Evolutionary conservation across 495 filamentous ascomycete genomes (phyloP).

Genomic region (Cercophora newfieldiana): DNA sequence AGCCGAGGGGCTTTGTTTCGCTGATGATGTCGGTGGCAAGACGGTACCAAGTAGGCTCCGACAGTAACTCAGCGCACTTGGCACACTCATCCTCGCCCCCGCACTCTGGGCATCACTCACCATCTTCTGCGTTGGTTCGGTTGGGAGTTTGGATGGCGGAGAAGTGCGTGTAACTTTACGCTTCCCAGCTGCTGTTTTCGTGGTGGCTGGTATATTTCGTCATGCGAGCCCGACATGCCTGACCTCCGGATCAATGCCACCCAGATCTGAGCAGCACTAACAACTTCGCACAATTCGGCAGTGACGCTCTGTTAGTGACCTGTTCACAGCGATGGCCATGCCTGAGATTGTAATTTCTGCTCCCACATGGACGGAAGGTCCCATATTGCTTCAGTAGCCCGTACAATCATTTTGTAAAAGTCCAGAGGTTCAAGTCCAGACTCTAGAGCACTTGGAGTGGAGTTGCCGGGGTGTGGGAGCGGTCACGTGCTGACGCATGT

Average conservation of each 20-base stretch:
- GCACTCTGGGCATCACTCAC: not conserved
- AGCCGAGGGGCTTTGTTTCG: not conserved
- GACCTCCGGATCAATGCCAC: not conserved
- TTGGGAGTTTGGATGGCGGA: not conserved
- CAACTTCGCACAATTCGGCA: not conserved
- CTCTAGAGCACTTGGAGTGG: too few species aligned
- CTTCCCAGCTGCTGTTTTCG: not conserved
- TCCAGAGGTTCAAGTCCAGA: too few species aligned
- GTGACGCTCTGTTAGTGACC: not conserved
- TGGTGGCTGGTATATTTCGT: not conserved
- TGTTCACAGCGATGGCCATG: too few species aligned
- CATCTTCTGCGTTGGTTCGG: not conserved
- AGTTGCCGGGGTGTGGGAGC: too few species aligned
- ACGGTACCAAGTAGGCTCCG: too few species aligned
- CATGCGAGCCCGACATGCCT: not conserved
- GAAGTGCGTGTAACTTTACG: not conserved
- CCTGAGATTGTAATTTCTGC: too few species aligned
- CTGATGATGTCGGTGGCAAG: conserved; percentile 6
- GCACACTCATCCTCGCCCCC: not conserved
- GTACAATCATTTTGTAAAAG: too few species aligned
- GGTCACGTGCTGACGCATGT: too few species aligned
- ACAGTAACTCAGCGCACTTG: not conserved
- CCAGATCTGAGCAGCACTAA: not conserved
- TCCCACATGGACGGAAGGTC: too few species aligned
- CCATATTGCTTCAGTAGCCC: too few species aligned